phyloP scores from a whole-genome alignment of 169 alveolate genomes.

The Cryptosporidium bovis region DNA sequence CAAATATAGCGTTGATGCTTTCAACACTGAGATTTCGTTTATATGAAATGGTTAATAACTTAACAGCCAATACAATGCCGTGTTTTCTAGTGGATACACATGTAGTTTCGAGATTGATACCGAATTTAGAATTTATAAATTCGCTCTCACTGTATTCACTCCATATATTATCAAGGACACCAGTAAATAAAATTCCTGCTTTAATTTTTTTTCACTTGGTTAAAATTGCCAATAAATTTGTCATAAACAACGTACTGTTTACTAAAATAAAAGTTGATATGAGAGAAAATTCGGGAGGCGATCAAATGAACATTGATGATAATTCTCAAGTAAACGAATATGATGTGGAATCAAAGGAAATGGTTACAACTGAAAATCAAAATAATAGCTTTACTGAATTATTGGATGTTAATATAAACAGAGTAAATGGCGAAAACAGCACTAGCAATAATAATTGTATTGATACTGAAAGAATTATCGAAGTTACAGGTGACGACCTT shows the following conservation, averaged over 20 bases:
- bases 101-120: conserved; percentile 68
- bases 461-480: conserved; percentile 54
- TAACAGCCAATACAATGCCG: conserved; percentile 25
- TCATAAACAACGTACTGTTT: not conserved
- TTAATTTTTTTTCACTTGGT: conserved; percentile 11
- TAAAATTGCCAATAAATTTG: conserved; percentile 17
- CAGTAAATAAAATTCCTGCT: conserved; percentile 51
- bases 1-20: conserved; percentile 59
- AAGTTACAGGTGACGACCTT: conserved; percentile 59
- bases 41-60: conserved; percentile 41
- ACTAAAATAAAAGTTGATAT: conserved; percentile 18
- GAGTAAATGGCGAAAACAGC: not conserved
- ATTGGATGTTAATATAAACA: not conserved
- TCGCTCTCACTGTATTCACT: conserved; percentile 17
- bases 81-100: conserved; percentile 58
- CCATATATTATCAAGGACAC: conserved; percentile 60
- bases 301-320: not conserved
- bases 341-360: not conserved
- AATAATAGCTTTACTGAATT: not conserved
- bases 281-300: not conserved
- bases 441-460: conserved; percentile 1
- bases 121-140: conserved; percentile 22
- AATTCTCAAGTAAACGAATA: not conserved
- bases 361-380: too few relatives aligned
- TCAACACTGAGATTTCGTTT: conserved; percentile 60